phyloP scores from a whole-genome alignment of 108 stramenopile genomes.

The Pseudonitzschia delicatissima region DNA sequence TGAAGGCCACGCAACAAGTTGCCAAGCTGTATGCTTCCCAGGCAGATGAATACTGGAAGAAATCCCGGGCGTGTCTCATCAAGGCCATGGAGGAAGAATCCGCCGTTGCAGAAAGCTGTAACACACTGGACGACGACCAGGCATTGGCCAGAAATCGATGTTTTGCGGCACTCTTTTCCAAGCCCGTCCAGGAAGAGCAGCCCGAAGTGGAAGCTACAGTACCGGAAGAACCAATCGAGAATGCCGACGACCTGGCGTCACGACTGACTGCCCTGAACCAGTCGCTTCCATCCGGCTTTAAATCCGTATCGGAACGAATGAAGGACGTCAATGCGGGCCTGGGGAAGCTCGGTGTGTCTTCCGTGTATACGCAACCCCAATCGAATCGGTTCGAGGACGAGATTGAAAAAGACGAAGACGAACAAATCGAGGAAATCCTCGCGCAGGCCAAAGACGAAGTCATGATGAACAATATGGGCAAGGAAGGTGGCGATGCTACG shows the following conservation, averaged over 20 bases:
- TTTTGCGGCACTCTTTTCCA: constrained; percentile 27
- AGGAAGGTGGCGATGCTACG: not conserved
- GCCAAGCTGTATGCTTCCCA: constrained; percentile 25
- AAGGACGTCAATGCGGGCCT: constrained; percentile 40
- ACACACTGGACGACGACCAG: constrained; percentile 24
- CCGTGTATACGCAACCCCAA: constrained; percentile 23
- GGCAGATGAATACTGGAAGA: constrained; percentile 30
- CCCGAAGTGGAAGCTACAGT: not conserved
- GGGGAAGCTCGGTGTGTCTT: constrained; percentile 31
- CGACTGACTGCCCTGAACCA: constrained; percentile 38
- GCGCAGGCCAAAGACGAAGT: constrained; percentile 52
- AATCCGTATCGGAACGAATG: constrained; percentile 42
- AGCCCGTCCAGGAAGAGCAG: not conserved
- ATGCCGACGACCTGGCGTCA: constrained; percentile 30
- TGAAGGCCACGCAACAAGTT: constrained; percentile 15
- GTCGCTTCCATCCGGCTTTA: constrained; percentile 35
- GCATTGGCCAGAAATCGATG: constrained; percentile 14
- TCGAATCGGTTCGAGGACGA: constrained; percentile 23
- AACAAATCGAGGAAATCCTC: constrained; percentile 53
- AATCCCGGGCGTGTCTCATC: constrained; percentile 26
- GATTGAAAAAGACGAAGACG: constrained; percentile 38
- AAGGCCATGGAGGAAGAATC: constrained; percentile 28
- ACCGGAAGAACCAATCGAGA: not conserved
- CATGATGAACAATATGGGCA: constrained; percentile 13
- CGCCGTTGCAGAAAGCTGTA: constrained; percentile 14